Evolutionary conservation across 441 rosid genomes (phyloP).

Genomic region (Euphorbia schlechtendalii): DNA sequence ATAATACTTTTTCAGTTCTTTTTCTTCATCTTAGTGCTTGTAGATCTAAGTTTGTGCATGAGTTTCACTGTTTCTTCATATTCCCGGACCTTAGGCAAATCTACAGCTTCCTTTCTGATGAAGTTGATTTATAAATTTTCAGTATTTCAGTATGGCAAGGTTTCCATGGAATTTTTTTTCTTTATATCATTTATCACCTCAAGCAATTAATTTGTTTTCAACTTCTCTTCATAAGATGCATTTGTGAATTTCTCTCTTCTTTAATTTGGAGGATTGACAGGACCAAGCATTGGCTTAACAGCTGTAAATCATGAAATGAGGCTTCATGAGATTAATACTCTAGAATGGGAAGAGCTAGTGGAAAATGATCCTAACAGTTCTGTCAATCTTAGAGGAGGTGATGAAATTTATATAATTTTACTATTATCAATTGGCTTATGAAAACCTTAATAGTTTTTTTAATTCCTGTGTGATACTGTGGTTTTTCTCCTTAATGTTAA

Average conservation of each 20-base stretch:
- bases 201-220: neutral
- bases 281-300: constrained; percentile 33
- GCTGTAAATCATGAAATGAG: constrained; percentile 58
- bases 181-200: neutral
- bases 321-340: constrained; percentile 90
- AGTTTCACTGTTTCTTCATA: too few species aligned
- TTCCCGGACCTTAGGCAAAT: neutral
- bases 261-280: constrained; percentile 38
- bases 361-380: constrained; percentile 41
- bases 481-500: constrained; percentile 13
- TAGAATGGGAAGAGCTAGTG: constrained; percentile 96
- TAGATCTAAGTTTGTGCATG: too few species aligned
- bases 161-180: neutral
- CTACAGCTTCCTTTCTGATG: neutral
- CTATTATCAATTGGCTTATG: constrained; percentile 9
- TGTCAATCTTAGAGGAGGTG: constrained; percentile 43
- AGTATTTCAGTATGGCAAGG: constrained; percentile 7
- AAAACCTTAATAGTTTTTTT: constrained; percentile 9
- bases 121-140: neutral
- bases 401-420: constrained; percentile 3
- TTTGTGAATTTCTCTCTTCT: constrained; percentile 13
- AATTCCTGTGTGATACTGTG: neutral
- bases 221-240: constrained; percentile 1
- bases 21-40: too few species aligned
- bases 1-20: too few species aligned